Base-by-base conservation (phyloP, 352 stramenopile species). In the Phytophthora cryptogea region DNA sequence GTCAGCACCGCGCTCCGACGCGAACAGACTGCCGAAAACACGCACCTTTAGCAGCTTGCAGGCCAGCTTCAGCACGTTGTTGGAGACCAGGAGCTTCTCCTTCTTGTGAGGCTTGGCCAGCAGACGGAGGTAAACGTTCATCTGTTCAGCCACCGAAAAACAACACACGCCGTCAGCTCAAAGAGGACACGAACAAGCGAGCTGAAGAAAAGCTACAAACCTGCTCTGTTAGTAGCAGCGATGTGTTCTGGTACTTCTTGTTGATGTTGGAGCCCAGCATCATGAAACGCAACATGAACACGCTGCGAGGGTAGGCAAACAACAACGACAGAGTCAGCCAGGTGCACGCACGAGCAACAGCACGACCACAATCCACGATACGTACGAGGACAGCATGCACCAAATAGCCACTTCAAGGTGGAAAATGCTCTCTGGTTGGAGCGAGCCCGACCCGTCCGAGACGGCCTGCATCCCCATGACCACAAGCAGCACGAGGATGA, bases 231-330 rank as follows among this genome's bases (percentile, higher is more conserved):
- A 97, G 64, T 51, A 97, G 74, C 35, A 97, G 71, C 60, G 85
- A 92, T n/a, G 87, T 95, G 77, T 97, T 95, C 47, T 95, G 80
- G 65, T 96, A 97, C 69, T 94, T 96, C 58, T 89, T 87, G 69
- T 97, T 97, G 62, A 95, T 96, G 62, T 90, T 84, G 33, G 85
- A 94, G 49, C 89, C 89, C 37, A 97, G 76, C 76, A 94, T 95
- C 80, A 95, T 93, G 61, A 95, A 97, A 53, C 89, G 84, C 59
- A 97, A 72, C 70, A 97, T 86, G 63, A 95, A 97, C 23, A 95
- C 83, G 56, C 86, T 91, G 57, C 14, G 36, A 49, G 9, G 27
- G 59, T 51, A 64, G 11, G 53, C 11, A 42, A 62, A 46, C 14
- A 59, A 16, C 47, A 43, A 43, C 43, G 9, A 54, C 14, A 47